A percentile compares a stretch with the other conserved stretches of the same genome.
phyloP scores from a whole-genome alignment of 169 alveolate species.

The Besnoitia besnoiti region DNA sequence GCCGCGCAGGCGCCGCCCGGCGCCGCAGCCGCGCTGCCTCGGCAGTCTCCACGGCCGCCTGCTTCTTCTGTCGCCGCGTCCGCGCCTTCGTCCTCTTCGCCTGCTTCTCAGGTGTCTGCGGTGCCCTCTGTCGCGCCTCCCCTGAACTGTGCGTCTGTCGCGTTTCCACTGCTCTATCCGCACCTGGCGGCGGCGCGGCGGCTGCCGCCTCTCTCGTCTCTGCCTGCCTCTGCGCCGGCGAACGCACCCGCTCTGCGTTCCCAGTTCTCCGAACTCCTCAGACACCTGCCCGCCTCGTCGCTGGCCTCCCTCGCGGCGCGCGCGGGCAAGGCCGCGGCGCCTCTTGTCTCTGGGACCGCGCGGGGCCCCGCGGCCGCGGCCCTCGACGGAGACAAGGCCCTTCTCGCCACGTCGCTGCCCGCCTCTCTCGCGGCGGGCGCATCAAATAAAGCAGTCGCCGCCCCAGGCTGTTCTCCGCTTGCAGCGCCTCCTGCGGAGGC shows the following conservation, averaged over 20 bases:
- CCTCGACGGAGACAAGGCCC: too few relatives aligned
- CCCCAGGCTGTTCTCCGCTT: too few relatives aligned
- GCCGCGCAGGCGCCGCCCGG: background rate
- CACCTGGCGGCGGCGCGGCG: background rate
- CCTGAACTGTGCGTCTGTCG: background rate
- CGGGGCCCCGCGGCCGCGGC: background rate
- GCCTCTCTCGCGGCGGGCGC: background rate
- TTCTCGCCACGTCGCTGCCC: background rate
- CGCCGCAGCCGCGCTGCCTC: background rate
- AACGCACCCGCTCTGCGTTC: background rate
- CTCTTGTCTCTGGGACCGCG: background rate
- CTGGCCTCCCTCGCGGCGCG: background rate
- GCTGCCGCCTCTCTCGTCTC: background rate
- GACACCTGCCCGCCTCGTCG: background rate
- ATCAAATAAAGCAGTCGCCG: too few relatives aligned
- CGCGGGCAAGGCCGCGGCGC: background rate
- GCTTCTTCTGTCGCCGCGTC: background rate
- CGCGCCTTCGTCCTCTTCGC: background rate
- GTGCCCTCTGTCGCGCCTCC: slow-evolving; percentile 17
- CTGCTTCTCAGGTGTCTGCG: background rate
- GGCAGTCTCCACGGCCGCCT: background rate
- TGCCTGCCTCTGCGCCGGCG: background rate
- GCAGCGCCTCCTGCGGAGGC: too few relatives aligned
- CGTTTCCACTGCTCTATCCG: slow-evolving; percentile 3
- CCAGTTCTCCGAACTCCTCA: background rate